Conservation (phyloP, 2,329 filamentous ascomycete species). For the Metarhizium guizhouense region DNA sequence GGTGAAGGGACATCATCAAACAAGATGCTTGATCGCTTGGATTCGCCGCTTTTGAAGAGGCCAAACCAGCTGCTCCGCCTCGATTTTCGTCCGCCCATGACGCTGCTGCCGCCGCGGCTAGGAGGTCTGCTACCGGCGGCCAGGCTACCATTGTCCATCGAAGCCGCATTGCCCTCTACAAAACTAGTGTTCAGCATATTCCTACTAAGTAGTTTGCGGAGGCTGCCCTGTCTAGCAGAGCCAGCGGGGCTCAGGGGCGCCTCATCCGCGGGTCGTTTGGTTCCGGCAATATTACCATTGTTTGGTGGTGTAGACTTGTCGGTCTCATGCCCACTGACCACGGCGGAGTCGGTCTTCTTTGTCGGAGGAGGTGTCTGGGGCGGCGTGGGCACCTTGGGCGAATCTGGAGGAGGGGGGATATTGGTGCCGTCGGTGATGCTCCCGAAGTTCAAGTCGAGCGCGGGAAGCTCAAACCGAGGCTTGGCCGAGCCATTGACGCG, state of each 20-base stretch:
- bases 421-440: conserved; percentile 52
- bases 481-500: conserved; percentile 18
- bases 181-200: conserved; percentile 45
- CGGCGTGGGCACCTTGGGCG: conserved; percentile 40
- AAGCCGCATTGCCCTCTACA: conserved; percentile 37
- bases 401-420: conserved; percentile 50
- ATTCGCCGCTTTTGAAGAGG: conserved; percentile 35
- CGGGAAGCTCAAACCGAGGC: conserved; percentile 46
- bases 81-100: conserved; percentile 42
- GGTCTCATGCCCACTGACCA: neutral
- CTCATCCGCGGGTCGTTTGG: conserved; percentile 42
- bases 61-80: conserved; percentile 52
- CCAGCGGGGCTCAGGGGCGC: conserved; percentile 41
- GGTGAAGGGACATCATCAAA: conserved; percentile 26
- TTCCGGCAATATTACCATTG: conserved; percentile 37
- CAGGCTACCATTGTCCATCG: conserved; percentile 22
- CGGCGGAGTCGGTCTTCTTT: conserved; percentile 12
- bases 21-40: conserved; percentile 32
- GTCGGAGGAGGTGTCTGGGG: conserved; percentile 25
- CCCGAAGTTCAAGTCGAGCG: conserved; percentile 48
- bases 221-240: conserved; percentile 44
- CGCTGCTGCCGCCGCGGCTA: conserved; percentile 40
- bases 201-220: conserved; percentile 49
- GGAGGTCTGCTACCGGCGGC: conserved; percentile 33
- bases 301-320: conserved; percentile 11